phyloP scores from a whole-genome alignment of 805 yeast genomes.

The Ascoidea rubescens region DNA sequence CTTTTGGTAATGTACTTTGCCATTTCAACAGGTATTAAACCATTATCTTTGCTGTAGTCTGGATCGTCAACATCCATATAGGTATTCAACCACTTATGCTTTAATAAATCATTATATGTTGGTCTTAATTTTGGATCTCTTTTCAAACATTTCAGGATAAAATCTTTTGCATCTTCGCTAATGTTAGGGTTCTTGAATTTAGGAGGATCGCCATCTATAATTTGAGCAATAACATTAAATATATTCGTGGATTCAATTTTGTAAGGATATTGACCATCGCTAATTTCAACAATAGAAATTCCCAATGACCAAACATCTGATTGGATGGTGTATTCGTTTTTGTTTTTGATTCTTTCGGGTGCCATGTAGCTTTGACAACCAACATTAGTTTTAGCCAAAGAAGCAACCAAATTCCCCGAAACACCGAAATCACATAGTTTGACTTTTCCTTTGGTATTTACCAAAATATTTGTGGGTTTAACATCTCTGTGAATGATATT shows the following conservation, averaged over 20 bases:
- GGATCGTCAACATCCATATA: constrained; percentile 25
- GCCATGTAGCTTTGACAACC: constrained; percentile 99
- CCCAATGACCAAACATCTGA: constrained; percentile 96
- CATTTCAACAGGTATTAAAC: constrained; percentile 16
- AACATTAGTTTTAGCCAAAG: constrained; percentile 86
- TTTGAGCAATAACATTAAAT: constrained; percentile 86
- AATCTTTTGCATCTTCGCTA: constrained; percentile 66
- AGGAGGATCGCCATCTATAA: constrained; percentile 95
- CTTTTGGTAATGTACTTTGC: constrained; percentile 9
- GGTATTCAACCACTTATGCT: constrained; percentile 72
- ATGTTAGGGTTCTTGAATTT: constrained; percentile 46
- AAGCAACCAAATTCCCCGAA: constrained; percentile 86
- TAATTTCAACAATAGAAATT: constrained; percentile 71
- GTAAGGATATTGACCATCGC: constrained; percentile 89
- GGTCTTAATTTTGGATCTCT: constrained; percentile 78
- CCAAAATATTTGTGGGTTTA: constrained; percentile 87
- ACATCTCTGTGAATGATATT: constrained; percentile 94
- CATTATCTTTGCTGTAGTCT: background rate
- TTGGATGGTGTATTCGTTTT: constrained; percentile 73
- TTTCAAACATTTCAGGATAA: constrained; percentile 63
- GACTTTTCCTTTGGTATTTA: constrained; percentile 72
- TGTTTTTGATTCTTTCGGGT: constrained; percentile 80
- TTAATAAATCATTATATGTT: constrained; percentile 55
- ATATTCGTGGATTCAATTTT: constrained; percentile 80
- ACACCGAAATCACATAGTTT: constrained; percentile 96